Base-by-base conservation (phyloP, 148 eudicot genomes). In the Rhododendron molle region DNA sequence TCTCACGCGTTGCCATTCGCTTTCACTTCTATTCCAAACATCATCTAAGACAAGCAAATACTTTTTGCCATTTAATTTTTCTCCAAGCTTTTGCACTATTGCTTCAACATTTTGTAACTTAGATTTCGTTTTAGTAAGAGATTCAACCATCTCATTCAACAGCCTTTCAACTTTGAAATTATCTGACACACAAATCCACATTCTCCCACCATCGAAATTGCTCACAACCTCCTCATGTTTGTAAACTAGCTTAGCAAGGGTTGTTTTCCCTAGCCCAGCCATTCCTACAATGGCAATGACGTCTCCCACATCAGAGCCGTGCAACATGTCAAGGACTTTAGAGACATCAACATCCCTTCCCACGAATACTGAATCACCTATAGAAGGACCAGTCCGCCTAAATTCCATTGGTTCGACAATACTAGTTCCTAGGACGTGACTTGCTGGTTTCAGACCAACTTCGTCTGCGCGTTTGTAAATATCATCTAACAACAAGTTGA, bases 41-140 rank as follows among this genome's bases (percentile, higher is more conserved):
- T 86, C 88, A 43, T 86, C 84, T 0, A 86, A 72, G 2, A 86
- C 87, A 49, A 86, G 81, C 16, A 86, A 49, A 32, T 50, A 86
- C 18, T 43, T 82, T 83, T 86, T 76, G 4, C 71, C 77, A 0
- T 76, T 23, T 10, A 86, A 7, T 15, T 20, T 34, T 38, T 82
- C 15, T 44, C 18, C 54, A 82, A 86, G 38, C 46, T 28, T 80
- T 32, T 46, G 0, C 5, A 79, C 10, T 1, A 85, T 30, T 23
- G 15, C 73, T 38, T 44, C 58, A 0, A 7, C 12, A 16, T 12
- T 49, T 32, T 0, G 0, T 2, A 67, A n/a, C 2, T 67, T 14
- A 67, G 72, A 67, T 23, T 67, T 67, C 1, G 0, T n/a, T 0
- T 7, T 3, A 8, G 40, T 56, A 30, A 77, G 52, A 0, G 47